phyloP scores from a whole-genome alignment of 768 basidiomycete genomes.

The Epithele typhae region DNA sequence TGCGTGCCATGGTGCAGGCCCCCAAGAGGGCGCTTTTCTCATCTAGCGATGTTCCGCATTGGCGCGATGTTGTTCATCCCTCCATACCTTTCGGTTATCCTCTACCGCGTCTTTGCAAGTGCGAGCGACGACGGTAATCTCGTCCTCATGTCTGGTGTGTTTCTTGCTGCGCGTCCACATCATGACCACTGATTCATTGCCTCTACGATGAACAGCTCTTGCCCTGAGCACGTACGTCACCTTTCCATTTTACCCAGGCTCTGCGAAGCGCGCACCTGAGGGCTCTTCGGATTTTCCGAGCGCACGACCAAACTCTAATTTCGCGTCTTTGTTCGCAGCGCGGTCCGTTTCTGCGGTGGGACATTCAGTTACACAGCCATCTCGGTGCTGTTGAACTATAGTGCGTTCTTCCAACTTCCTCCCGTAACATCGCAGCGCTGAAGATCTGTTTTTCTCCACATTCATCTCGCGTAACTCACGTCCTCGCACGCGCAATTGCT shows the following conservation, averaged over 20 bases:
- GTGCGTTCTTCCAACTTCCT: slow-evolving; percentile 33
- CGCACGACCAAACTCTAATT: too few relatives aligned
- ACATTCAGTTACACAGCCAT: slow-evolving; percentile 91
- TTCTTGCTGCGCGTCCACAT: background rate
- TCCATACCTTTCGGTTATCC: slow-evolving; percentile 75
- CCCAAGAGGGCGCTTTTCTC: slow-evolving; percentile 78
- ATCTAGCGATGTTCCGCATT: slow-evolving; percentile 86
- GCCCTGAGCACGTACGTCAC: slow-evolving; percentile 74
- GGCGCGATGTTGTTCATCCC: slow-evolving; percentile 87
- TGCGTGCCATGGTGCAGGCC: too few relatives aligned
- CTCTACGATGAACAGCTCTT: slow-evolving; percentile 42
- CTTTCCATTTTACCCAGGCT: too few relatives aligned
- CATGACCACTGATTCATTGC: background rate
- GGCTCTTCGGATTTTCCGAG: too few relatives aligned
- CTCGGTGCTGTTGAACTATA: slow-evolving; percentile 83
- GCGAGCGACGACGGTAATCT: slow-evolving; percentile 65
- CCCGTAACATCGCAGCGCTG: background rate
- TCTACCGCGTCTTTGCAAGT: slow-evolving; percentile 72
- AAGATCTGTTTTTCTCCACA: background rate
- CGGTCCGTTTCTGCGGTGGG: slow-evolving; percentile 80
- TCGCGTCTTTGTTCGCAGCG: slow-evolving; percentile 39
- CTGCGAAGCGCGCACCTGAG: too few relatives aligned
- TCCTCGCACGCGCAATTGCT: too few relatives aligned
- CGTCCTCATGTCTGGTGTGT: slow-evolving; percentile 75
- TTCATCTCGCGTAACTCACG: background rate